Base-by-base conservation (phyloP, 345 rosid genomes). In the Ricinus communis region DNA sequence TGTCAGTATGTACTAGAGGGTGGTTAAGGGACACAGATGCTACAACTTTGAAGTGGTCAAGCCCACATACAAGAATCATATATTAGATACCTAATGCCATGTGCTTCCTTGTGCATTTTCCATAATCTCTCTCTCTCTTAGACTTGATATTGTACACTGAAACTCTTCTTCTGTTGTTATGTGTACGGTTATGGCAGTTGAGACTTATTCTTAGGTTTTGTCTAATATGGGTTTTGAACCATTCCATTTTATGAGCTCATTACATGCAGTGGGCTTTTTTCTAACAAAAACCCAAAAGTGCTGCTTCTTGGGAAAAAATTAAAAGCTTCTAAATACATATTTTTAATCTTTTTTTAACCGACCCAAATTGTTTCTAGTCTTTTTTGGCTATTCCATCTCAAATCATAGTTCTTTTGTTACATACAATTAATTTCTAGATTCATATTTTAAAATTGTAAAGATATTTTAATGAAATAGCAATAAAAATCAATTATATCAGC, bases 81-180 rank as follows among this genome's bases (percentile, higher is more conserved):
- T n/a, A n/a, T n/a, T n/a, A n/a, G n/a, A n/a, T n/a, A 49, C 73
- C 59, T 49, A 70, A 70, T 49, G 47, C 65, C 74, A 70, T 70
- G 59, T 70, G 74, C 33, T 49, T 49, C 58, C n/a, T 4, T 25
- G 24, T 55, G 49, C 40, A n/a, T 24, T 27, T 46, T 27, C 24
- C 7, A 10, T 47, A n/a, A 61, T 61, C 47, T 43, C 14, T 38
- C 24, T 1, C 30, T 60, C 24, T 18, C 12, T 19, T 41, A 60
- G 24, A 33, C 1, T 21, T 40, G n/a, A 30, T 8, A 57, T 27
- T 16, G 40, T 57, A 56, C 30, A 14, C n/a, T 11, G 28, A 40
- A 38, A n/a, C 2, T n/a, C n/a, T 36, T 38, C 62, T 18, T 16
- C 8, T 33, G 8, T 14, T 58, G 11, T 43, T 43, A 11, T 9